Conservation (phyloP, 1,284 basidiomycete species). For the Calocybe gambosa region DNA sequence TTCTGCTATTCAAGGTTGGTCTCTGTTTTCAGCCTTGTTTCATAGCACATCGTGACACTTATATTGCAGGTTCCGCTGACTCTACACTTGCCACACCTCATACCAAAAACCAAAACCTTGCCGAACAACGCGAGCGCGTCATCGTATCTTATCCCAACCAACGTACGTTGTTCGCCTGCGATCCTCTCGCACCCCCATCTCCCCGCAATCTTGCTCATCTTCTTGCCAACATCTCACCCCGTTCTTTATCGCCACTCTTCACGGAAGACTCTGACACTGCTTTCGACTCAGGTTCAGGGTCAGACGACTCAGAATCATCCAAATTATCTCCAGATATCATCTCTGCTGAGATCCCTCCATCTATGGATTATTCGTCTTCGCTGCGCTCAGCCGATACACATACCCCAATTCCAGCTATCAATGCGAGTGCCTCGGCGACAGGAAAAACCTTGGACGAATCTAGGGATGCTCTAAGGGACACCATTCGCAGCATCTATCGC, state of each 20-base stretch:
- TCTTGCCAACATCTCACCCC: conserved; percentile 28
- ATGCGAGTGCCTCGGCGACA: not conserved
- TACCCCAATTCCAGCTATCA: not conserved
- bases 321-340: conserved; percentile 7
- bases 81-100: conserved; percentile 48
- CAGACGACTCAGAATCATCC: not conserved
- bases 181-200: conserved; percentile 33
- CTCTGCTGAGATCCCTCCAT: conserved; percentile 1
- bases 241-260: conserved; percentile 22
- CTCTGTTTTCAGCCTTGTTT: conserved; percentile 7
- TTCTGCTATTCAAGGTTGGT: conserved; percentile 57
- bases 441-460: conserved; percentile 13
- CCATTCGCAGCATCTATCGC: conserved; percentile 42
- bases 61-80: conserved; percentile 38
- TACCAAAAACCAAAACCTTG: conserved; percentile 24
- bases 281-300: conserved; percentile 21
- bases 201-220: conserved; percentile 30
- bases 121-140: conserved; percentile 21
- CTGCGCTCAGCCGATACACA: conserved; percentile 3
- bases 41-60: conserved; percentile 2
- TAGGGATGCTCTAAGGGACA: conserved; percentile 33
- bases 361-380: not conserved
- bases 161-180: conserved; percentile 22
- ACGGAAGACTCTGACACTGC: conserved; percentile 22
- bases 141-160: conserved; percentile 24